Percentiles rank a stretch among this genome's conserved stretches.
phyloP scores from a whole-genome alignment of 352 stramenopile species.

The Bremia lactucae region DNA sequence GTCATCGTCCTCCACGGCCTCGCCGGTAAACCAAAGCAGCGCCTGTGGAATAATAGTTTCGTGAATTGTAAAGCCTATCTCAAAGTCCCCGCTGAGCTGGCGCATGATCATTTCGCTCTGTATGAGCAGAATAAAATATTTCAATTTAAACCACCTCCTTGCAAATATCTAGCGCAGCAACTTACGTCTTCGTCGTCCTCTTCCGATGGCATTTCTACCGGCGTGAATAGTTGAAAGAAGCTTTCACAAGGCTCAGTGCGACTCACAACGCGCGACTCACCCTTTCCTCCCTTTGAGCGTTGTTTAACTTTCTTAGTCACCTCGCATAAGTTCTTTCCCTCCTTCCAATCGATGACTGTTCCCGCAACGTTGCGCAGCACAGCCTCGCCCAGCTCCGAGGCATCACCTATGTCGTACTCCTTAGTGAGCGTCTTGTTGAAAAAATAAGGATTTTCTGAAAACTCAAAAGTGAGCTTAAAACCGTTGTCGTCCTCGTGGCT shows the following conservation, averaged over 20 bases:
- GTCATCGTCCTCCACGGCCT: slow-evolving; percentile 65
- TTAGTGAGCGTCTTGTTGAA: slow-evolving; percentile 67
- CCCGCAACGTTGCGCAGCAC: slow-evolving; percentile 69
- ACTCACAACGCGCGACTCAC: slow-evolving; percentile 63
- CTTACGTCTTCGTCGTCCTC: slow-evolving; percentile 74
- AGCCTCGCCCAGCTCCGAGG: slow-evolving; percentile 65
- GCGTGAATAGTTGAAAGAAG: slow-evolving; percentile 84
- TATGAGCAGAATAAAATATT: slow-evolving; percentile 11
- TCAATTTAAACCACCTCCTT: slow-evolving; percentile 1
- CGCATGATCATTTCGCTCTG: slow-evolving; percentile 82
- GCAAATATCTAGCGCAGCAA: slow-evolving; percentile 8
- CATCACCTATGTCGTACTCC: slow-evolving; percentile 81
- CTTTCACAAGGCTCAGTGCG: slow-evolving; percentile 76
- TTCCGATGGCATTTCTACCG: slow-evolving; percentile 77
- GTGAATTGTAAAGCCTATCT: slow-evolving; percentile 82
- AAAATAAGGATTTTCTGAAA: slow-evolving; percentile 72
- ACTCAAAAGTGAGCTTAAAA: slow-evolving; percentile 81
- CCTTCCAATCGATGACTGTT: slow-evolving; percentile 74
- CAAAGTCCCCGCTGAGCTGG: slow-evolving; percentile 72
- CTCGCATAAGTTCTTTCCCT: slow-evolving; percentile 74
- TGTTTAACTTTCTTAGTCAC: slow-evolving; percentile 85
- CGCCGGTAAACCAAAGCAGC: slow-evolving; percentile 79
- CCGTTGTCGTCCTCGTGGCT: slow-evolving; percentile 77
- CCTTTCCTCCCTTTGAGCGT: slow-evolving; percentile 66
- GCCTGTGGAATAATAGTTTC: slow-evolving; percentile 83